These are phyloP conservation scores for Psilocybe azurescens DNA, from an alignment of 768 basidiomycete genomes.

Conservation along the genomic window DNA sequence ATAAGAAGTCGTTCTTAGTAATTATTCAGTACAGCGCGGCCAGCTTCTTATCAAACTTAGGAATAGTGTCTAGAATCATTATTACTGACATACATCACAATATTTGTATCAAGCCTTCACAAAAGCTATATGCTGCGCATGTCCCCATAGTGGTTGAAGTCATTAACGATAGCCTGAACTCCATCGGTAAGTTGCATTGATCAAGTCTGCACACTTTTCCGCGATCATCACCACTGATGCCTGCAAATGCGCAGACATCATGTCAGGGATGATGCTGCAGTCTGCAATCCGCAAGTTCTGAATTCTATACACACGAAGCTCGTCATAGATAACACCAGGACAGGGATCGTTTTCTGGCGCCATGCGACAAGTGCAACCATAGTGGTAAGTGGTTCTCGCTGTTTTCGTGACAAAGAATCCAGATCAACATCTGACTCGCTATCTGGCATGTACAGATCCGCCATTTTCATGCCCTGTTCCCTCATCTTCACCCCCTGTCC, in stretches of 20 bases:
- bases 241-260: neutral
- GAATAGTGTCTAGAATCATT: too few relatives aligned
- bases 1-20: too few relatives aligned
- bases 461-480: neutral
- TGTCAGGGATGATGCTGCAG: neutral
- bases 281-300: neutral
- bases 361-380: neutral
- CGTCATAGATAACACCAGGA: slow-evolving; percentile 6
- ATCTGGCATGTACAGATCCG: neutral
- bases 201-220: slow-evolving; percentile 1
- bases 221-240: slow-evolving; percentile 1
- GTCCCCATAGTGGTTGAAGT: too few relatives aligned
- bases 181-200: neutral
- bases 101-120: too few relatives aligned
- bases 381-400: neutral
- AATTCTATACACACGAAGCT: slow-evolving; percentile 2
- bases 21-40: too few relatives aligned
- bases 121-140: too few relatives aligned
- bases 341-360: neutral
- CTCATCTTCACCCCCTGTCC: too few relatives aligned
- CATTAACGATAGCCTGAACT: too few relatives aligned
- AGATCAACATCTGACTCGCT: neutral
- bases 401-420: neutral
- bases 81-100: too few relatives aligned
- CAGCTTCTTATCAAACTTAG: too few relatives aligned